phyloP scores from a whole-genome alignment of 495 filamentous ascomycete species.

The Opeltia flavorubescens region DNA sequence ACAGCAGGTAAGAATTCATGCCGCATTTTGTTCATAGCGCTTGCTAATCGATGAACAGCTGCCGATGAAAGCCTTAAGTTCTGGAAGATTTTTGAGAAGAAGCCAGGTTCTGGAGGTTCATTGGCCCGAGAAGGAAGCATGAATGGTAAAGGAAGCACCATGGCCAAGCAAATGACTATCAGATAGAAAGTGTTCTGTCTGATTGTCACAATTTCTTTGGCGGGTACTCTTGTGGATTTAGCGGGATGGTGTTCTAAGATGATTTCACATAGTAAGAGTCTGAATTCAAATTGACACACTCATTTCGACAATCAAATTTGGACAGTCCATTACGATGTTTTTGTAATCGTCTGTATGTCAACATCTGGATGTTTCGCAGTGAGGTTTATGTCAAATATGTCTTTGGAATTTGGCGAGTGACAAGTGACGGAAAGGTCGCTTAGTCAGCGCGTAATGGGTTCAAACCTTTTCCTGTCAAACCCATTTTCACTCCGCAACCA shows the following conservation, averaged over 20 bases:
- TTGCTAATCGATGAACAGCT: too few relatives aligned
- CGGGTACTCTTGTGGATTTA: constrained; percentile 12
- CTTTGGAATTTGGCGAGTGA: background rate
- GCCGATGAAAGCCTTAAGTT: constrained; percentile 97
- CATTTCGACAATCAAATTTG: too few relatives aligned
- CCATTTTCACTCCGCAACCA: background rate
- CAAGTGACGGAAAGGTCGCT: background rate
- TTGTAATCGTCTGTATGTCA: too few relatives aligned
- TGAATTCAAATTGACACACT: too few relatives aligned
- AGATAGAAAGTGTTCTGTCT: constrained; percentile 42
- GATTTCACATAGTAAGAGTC: too few relatives aligned
- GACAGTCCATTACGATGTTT: too few relatives aligned
- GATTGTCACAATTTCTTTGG: constrained; percentile 23
- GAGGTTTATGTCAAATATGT: background rate
- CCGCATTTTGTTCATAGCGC: background rate
- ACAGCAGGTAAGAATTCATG: constrained; percentile 48
- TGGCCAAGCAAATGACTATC: constrained; percentile 96
- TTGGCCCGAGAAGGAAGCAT: constrained; percentile 41
- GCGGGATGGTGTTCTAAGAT: background rate
- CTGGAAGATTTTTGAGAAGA: constrained; percentile 99
- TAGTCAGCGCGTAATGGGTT: background rate
- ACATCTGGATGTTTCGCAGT: too few relatives aligned
- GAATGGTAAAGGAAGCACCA: constrained; percentile 48
- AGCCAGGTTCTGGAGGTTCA: constrained; percentile 51
- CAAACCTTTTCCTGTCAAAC: background rate